A percentile compares a stretch with the other conserved stretches of the same genome.
Evolutionary conservation across 495 filamentous ascomycete genomes (phyloP).

Genomic region (Podospora bellae-mahoneyi): DNA sequence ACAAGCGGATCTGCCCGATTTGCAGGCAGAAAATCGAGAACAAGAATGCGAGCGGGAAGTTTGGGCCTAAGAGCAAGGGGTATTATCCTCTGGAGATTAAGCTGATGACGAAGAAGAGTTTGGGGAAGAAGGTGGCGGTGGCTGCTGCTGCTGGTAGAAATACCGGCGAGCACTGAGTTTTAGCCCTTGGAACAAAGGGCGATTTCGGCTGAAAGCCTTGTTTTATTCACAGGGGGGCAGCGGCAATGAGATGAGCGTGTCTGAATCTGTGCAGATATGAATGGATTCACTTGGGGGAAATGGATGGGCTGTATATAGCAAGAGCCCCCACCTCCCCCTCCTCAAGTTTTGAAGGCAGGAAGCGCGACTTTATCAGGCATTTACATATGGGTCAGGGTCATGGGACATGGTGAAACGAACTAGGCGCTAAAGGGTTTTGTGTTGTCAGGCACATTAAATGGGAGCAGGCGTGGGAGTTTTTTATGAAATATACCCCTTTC

Average conservation of each 20-base stretch:
- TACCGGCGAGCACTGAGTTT: not conserved
- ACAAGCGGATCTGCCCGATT: slow-evolving; percentile 49
- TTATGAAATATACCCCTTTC: not conserved
- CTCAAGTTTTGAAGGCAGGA: too few species aligned
- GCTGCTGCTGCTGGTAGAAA: not conserved
- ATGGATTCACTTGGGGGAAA: too few species aligned
- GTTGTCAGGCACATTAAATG: not conserved
- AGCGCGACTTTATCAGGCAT: not conserved
- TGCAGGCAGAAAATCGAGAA: slow-evolving; percentile 56
- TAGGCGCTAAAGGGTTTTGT: not conserved
- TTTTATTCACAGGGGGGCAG: not conserved
- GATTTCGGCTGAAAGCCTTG: not conserved
- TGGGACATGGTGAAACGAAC: not conserved
- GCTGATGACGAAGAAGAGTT: slow-evolving; percentile 49
- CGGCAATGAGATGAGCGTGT: too few species aligned
- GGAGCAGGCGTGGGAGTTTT: not conserved
- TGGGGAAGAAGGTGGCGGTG: slow-evolving; percentile 30
- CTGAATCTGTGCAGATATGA: too few species aligned
- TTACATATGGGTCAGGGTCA: not conserved
- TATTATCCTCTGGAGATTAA: slow-evolving; percentile 61
- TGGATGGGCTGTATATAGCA: not conserved
- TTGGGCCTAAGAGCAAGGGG: slow-evolving; percentile 38
- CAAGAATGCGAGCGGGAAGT: slow-evolving; percentile 40
- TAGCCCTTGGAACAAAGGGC: not conserved
- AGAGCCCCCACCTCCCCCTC: not conserved